Base-by-base conservation (phyloP, 2,329 filamentous ascomycete genomes). In the Aspergillus cejpii region DNA sequence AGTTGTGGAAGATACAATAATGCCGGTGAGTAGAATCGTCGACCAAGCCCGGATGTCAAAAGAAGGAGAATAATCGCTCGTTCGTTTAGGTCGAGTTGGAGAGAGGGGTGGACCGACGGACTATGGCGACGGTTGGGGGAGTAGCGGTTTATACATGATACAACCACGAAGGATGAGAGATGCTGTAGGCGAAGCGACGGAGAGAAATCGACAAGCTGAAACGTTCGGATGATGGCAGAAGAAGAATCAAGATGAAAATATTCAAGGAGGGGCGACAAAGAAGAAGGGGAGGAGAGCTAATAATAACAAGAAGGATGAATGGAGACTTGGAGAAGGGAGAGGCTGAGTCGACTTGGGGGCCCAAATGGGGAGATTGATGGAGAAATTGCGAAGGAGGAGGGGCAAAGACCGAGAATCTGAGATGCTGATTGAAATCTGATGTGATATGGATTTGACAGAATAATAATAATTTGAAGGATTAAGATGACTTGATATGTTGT, bases 131-230 rank as follows among this genome's bases (percentile, higher is more conserved):
- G 57, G 56, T 58, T 47, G 59, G 52, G 53, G 57, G 49, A 46
- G 52, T 55, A 49, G 55, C 51, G 57, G 53, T 59, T 56, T 48
- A 63, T 58, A 54, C 60, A 64, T 64, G 58, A 46, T 61, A 59
- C 45, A 52, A 45, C 39, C 39, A 43, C 39, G 39, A 43, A 37
- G 43, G 37, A 41, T 41, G 40, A 41, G 45, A 39, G 43, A 44
- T 41, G 47, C 33, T 39, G 21, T 40, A 41, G 34, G 37, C n/a
- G 41, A 38, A 34, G 39, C 17, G 42, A 37, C 33, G 21, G 28
- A 37, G 43, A 41, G 43, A 49, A 21, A 37, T 45, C 38, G 45
- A 40, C 21, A 40, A 27, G 33, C 41, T 40, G 31, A 41, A 20
- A 12, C 17, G 11, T 33, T n/a, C 17, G 34, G 31, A 15, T 21